These are phyloP conservation scores for Mallotus nudiflorus DNA, from an alignment of 345 rosid genomes.

Conservation along the genomic window DNA sequence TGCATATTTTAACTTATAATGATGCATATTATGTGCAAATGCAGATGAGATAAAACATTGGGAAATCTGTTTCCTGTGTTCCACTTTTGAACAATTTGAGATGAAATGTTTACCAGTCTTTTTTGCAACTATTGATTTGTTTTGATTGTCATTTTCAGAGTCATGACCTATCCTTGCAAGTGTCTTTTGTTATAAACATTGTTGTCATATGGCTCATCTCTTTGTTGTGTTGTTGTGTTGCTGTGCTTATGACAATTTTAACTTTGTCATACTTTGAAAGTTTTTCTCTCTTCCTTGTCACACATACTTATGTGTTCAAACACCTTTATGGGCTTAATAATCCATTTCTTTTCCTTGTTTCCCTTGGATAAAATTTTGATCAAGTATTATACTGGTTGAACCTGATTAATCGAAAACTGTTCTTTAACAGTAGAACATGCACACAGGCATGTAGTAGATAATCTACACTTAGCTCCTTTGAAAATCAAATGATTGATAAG, in stretches of 20 bases:
- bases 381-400: background rate
- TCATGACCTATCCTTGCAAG: background rate
- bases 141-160: background rate
- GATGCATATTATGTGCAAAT: background rate
- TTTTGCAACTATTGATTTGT: background rate
- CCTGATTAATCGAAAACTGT: background rate
- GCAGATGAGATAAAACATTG: background rate
- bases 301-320: background rate
- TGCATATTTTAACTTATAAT: constrained; percentile 9
- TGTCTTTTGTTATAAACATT: background rate
- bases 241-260: background rate
- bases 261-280: background rate
- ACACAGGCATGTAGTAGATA: background rate
- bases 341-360: no score
- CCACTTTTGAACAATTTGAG: background rate
- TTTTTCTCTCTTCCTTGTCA: background rate
- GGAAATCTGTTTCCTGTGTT: background rate
- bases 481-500: background rate
- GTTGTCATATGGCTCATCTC: background rate
- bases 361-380: no score
- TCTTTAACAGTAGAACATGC: background rate
- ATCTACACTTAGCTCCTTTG: background rate
- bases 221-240: constrained; percentile 1
- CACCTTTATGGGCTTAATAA: background rate
- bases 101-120: background rate